These are phyloP conservation scores for Penicillium maclennaniae DNA, from an alignment of 495 filamentous ascomycete genomes.

Conservation along the genomic window DNA sequence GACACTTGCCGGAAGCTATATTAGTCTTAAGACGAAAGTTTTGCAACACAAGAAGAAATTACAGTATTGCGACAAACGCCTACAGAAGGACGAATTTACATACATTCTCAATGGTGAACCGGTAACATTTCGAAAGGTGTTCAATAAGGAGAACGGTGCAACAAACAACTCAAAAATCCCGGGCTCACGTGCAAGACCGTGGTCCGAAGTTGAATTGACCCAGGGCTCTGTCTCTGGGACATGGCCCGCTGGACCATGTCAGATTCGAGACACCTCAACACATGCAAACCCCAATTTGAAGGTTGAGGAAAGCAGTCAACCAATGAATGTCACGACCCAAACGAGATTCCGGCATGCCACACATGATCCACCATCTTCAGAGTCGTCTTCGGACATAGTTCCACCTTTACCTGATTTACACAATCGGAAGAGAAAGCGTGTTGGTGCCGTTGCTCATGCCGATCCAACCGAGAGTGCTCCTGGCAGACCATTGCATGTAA, in stretches of 20 bases:
- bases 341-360: constrained; percentile 14
- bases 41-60: constrained; percentile 40
- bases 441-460: neutral
- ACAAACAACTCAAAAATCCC: constrained; percentile 1
- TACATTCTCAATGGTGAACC: constrained; percentile 19
- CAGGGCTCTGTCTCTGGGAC: neutral
- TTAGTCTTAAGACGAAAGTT: constrained; percentile 26
- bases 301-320: constrained; percentile 1
- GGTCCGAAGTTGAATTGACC: neutral
- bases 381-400: constrained; percentile 34
- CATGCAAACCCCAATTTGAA: neutral
- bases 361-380: constrained; percentile 1
- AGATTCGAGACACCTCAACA: neutral
- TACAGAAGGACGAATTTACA: constrained; percentile 30
- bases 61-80: constrained; percentile 28
- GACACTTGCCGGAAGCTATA: constrained; percentile 23
- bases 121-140: constrained; percentile 28
- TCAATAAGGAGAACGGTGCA: neutral
- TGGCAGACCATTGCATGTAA: constrained; percentile 24
- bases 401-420: constrained; percentile 28
- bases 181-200: neutral
- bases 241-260: neutral
- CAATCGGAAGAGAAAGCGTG: constrained; percentile 22
- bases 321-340: neutral
- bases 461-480: neutral